Conservation (phyloP, 2,329 filamentous ascomycete species). For the Aspergillus glaucus region DNA sequence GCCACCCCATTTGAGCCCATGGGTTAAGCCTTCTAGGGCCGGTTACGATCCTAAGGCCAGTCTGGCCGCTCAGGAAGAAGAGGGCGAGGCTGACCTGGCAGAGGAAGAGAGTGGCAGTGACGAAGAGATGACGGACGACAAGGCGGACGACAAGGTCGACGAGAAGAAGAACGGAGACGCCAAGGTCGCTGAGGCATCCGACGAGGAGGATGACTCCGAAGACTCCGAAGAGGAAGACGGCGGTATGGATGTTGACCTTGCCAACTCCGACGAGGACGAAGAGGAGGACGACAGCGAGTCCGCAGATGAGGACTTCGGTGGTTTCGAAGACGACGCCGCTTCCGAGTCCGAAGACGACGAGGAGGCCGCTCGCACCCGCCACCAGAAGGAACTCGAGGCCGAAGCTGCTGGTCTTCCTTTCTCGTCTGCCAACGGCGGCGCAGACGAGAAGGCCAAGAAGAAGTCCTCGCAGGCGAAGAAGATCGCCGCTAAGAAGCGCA, state of each 20-base stretch:
- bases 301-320: constrained; percentile 42
- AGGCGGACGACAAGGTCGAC: constrained; percentile 5
- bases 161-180: background rate
- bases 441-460: constrained; percentile 59
- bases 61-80: constrained; percentile 79
- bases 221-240: constrained; percentile 41
- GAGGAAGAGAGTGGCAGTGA: constrained; percentile 51
- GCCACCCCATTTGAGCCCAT: constrained; percentile 91
- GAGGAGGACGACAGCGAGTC: constrained; percentile 44
- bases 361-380: constrained; percentile 57
- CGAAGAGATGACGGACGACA: constrained; percentile 33
- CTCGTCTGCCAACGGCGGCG: constrained; percentile 39
- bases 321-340: constrained; percentile 47
- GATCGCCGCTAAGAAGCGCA: constrained; percentile 58
- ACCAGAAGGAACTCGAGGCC: constrained; percentile 87
- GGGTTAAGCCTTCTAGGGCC: constrained; percentile 79
- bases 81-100: constrained; percentile 71
- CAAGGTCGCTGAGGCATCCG: constrained; percentile 9
- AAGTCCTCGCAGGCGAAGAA: constrained; percentile 63
- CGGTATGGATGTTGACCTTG: constrained; percentile 46
- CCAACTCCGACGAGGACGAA: constrained; percentile 42
- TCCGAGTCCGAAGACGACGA: constrained; percentile 53
- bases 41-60: constrained; percentile 86
- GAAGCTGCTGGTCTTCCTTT: constrained; percentile 68
- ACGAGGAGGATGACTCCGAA: constrained; percentile 37